Evolutionary conservation across 441 rosid species (phyloP), one percentile per base, ranked within the genome.

Genomic region (Raphanus hybrid): DNA sequence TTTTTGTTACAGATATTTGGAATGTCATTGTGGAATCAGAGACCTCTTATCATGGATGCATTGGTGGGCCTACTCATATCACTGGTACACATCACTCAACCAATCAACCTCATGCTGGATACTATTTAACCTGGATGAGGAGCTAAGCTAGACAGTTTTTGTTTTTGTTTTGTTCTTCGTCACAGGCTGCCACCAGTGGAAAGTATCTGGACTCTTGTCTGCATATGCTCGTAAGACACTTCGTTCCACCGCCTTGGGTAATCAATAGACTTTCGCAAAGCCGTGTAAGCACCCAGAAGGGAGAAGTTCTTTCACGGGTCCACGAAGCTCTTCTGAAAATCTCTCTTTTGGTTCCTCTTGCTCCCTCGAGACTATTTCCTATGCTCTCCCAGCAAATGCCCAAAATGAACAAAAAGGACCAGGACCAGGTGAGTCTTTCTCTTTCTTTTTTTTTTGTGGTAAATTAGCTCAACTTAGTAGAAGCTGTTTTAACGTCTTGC

Each of bases 151-250:
- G 18, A 16, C 18, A 16, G 18, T 16, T 16, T 16, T 16, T 16
- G 18, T 16, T 16, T 16, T 16, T 16, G 18, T 16, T 29, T 48
- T 37, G 0, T 32, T 32, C 12, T 52, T 6, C n/a, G 26, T 64
- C 69, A 29, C 85, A 91, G 97, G 97, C 95, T 81, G 85, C 86
- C 70, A 85, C 91, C 18, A 84, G 85, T 82, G 96, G 90, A 74
- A 90, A 88, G 69, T 88, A 80, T 81, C 75, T 93, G 39, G 92
- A 90, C 84, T 61, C 76, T 10, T 89, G 92, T 77, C 75, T 93
- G 79, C 79, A 81, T 29, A 90, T 86, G 96, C 97, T 93, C 23
- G 80, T 91, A 48, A 68, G 74, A 76, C 90, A 91, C 81, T 93
- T 93, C 69, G 81, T 80, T 64, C 97, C 97, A 3, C 98, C 97